A percentile compares a stretch with the other conserved stretches of the same genome.
Evolutionary conservation across 805 yeast genomes (phyloP).

Genomic region (Wickerhamiella alocasiicola): DNA sequence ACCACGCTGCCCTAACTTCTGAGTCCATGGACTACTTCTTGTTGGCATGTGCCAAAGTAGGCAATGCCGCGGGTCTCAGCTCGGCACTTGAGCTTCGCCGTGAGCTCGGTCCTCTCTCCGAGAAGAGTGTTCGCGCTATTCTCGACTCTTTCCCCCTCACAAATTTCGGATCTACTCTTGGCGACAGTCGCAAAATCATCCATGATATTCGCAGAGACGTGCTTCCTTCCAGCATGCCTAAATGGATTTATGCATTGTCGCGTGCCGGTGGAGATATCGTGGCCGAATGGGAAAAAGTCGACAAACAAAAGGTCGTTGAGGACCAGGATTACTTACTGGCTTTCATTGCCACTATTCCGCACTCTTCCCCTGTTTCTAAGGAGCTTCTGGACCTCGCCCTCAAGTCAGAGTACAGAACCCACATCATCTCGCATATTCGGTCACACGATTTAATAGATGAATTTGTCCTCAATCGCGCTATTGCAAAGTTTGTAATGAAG

Average conservation of each 20-base stretch:
- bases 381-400: constrained; percentile 16
- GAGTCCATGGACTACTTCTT: constrained; percentile 20
- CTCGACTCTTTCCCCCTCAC: constrained; percentile 22
- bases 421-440: constrained; percentile 4
- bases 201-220: constrained; percentile 3
- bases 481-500: constrained; percentile 10
- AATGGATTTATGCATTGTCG: constrained; percentile 22
- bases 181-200: neutral
- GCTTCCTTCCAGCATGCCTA: constrained; percentile 3
- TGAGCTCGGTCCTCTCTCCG: neutral
- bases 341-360: constrained; percentile 16
- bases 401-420: constrained; percentile 9
- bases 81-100: constrained; percentile 17
- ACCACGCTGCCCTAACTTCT: constrained; percentile 13
- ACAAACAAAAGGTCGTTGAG: neutral
- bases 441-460: constrained; percentile 8
- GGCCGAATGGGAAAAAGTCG: constrained; percentile 18
- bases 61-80: constrained; percentile 22
- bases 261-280: constrained; percentile 17
- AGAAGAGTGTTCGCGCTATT: constrained; percentile 13
- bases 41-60: constrained; percentile 19
- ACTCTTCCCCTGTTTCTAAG: constrained; percentile 16
- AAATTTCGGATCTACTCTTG: constrained; percentile 10
- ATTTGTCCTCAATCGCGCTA: constrained; percentile 10
- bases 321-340: constrained; percentile 15